Percentiles rank a stretch among this genome's conserved stretches.
phyloP scores from a whole-genome alignment of 257 asterid genomes.

The Lantana camara region DNA sequence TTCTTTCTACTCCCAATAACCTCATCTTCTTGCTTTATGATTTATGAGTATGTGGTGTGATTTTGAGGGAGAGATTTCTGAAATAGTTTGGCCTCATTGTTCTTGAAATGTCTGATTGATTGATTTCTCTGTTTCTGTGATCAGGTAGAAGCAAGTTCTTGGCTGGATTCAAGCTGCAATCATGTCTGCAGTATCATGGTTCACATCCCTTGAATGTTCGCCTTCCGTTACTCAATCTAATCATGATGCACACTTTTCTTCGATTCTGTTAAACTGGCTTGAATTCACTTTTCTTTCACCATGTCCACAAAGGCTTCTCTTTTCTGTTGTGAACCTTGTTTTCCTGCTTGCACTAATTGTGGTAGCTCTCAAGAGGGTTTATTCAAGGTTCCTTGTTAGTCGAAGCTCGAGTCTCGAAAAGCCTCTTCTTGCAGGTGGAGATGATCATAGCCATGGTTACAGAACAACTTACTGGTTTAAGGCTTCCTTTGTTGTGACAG shows the following conservation, averaged over 20 bases:
- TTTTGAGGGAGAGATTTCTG: too few species aligned
- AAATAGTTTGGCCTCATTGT: too few species aligned
- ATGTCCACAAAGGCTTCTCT: slow-evolving; percentile 53
- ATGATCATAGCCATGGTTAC: slow-evolving; percentile 29
- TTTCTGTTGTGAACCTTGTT: slow-evolving; percentile 40
- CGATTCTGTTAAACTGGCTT: slow-evolving; percentile 31
- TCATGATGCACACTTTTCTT: slow-evolving; percentile 20
- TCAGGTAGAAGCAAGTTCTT: slow-evolving; percentile 24
- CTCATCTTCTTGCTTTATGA: too few species aligned
- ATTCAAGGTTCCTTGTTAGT: slow-evolving; percentile 23
- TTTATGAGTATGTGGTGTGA: too few species aligned
- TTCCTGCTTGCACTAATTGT: slow-evolving; percentile 37
- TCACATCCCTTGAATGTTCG: slow-evolving; percentile 49
- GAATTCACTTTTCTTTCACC: slow-evolving; percentile 55
- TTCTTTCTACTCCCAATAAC: too few species aligned
- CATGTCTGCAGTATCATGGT: slow-evolving; percentile 46
- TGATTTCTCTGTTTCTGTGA: not conserved
- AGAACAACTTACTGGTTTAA: slow-evolving; percentile 44
- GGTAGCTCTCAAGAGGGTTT: slow-evolving; percentile 33
- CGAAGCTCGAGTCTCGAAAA: slow-evolving; percentile 34
- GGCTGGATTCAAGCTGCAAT: not conserved
- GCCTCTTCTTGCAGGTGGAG: slow-evolving; percentile 45
- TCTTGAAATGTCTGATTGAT: too few species aligned
- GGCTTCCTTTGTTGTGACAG: slow-evolving; percentile 31
- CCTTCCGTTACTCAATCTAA: slow-evolving; percentile 37